Conservation (phyloP, 768 basidiomycete species). For the Collybiopsis confluens region DNA sequence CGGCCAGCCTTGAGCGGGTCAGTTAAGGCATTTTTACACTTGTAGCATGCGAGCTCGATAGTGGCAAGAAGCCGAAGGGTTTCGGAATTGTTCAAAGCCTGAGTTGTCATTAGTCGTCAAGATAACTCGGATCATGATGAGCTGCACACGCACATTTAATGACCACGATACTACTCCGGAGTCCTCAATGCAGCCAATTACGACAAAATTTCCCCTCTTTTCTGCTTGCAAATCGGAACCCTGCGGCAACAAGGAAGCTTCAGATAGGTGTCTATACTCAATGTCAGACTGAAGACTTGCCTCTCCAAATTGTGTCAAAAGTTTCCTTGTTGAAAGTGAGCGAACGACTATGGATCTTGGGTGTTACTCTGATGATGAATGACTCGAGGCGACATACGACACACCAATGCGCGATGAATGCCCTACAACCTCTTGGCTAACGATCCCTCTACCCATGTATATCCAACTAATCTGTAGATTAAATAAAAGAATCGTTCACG, state of each 20-base stretch:
- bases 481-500: no score
- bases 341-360: slow-evolving; percentile 48
- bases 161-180: slow-evolving; percentile 80
- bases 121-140: slow-evolving; percentile 4
- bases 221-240: slow-evolving; percentile 75
- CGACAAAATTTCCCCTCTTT: slow-evolving; percentile 84
- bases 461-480: slow-evolving; percentile 46
- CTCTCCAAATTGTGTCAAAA: slow-evolving; percentile 68
- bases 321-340: slow-evolving; percentile 59
- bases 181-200: slow-evolving; percentile 75
- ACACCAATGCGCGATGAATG: slow-evolving; percentile 79
- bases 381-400: slow-evolving; percentile 22
- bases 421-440: slow-evolving; percentile 69
- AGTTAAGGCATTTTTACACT: slow-evolving; percentile 60
- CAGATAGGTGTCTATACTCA: no score
- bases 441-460: slow-evolving; percentile 74
- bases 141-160: slow-evolving; percentile 55
- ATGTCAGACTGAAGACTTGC: slow-evolving; percentile 36
- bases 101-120: slow-evolving; percentile 9
- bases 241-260: no score
- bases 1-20: slow-evolving; percentile 68
- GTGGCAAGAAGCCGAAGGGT: slow-evolving; percentile 77
- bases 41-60: slow-evolving; percentile 82
- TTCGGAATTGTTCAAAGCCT: slow-evolving; percentile 83
- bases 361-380: slow-evolving; percentile 6